Conservation (phyloP, 2,329 filamentous ascomycete species). For the Fusarium oxysporum region DNA sequence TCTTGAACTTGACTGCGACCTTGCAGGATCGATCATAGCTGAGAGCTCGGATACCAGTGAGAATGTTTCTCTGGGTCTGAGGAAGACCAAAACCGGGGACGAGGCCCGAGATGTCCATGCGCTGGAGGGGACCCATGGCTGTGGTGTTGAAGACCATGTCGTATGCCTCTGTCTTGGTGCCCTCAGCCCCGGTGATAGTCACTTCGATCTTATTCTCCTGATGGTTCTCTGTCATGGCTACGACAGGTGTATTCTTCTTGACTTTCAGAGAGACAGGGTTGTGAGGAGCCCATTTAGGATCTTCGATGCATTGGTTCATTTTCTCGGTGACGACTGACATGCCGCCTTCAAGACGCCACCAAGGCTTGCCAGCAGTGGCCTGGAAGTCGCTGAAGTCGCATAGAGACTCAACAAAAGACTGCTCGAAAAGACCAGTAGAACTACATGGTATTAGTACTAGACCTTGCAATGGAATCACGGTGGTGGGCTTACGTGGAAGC, state of each 20-base stretch:
- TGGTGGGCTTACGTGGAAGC: constrained; percentile 2
- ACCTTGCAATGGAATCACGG: too few species aligned
- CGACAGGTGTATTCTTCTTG: background rate
- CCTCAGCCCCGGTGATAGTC: background rate
- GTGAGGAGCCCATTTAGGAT: background rate
- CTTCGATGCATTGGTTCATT: constrained; percentile 8
- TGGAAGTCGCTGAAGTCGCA: constrained; percentile 35
- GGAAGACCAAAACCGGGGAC: background rate
- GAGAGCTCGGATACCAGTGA: constrained; percentile 15
- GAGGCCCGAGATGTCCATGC: constrained; percentile 13
- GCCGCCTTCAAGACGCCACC: constrained; percentile 30
- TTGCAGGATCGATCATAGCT: constrained; percentile 29
- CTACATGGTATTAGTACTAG: background rate
- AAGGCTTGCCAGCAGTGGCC: background rate
- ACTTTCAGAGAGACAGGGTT: background rate
- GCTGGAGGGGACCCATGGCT: constrained; percentile 14
- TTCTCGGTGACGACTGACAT: constrained; percentile 24
- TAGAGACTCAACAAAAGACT: constrained; percentile 15
- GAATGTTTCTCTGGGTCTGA: background rate
- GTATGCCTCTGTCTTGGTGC: background rate
- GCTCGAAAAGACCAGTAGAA: constrained; percentile 26
- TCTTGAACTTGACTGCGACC: constrained; percentile 34
- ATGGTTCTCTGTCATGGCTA: constrained; percentile 3
- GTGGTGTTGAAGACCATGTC: constrained; percentile 38
- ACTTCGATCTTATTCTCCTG: constrained; percentile 1